These are phyloP conservation scores for Staphylotrichum tortipilum DNA, from an alignment of 495 filamentous ascomycete species.

Conservation along the genomic window DNA sequence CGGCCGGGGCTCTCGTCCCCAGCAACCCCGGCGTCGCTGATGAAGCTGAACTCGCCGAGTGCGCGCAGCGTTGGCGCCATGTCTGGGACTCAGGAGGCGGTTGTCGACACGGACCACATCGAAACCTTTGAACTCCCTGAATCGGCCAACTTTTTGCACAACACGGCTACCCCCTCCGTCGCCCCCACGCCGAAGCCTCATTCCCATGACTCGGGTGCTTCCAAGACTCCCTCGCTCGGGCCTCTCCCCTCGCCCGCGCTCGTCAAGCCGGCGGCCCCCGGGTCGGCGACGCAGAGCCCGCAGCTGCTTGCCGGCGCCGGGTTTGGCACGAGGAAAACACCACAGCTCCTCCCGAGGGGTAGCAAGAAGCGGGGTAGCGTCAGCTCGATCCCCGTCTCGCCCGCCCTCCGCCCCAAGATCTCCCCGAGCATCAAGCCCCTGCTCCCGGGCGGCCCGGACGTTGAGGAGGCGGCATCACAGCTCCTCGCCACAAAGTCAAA, in stretches of 20 bases:
- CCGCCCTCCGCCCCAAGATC: slow-evolving; percentile 83
- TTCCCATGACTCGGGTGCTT: slow-evolving; percentile 22
- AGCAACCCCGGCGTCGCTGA: slow-evolving; percentile 78
- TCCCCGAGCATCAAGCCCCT: slow-evolving; percentile 91
- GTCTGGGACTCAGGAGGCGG: slow-evolving; percentile 26
- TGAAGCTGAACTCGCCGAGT: slow-evolving; percentile 49
- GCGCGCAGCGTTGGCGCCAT: slow-evolving; percentile 24
- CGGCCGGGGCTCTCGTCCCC: slow-evolving; percentile 41
- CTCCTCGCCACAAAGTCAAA: slow-evolving; percentile 91
- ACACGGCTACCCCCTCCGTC: slow-evolving; percentile 38
- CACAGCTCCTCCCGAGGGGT: slow-evolving; percentile 34
- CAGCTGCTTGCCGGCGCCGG: slow-evolving; percentile 34
- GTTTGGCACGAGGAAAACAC: slow-evolving; percentile 34
- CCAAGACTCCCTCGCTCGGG: slow-evolving; percentile 31
- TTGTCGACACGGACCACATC: slow-evolving; percentile 49
- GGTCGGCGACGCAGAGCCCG: slow-evolving; percentile 48
- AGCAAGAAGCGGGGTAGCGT: slow-evolving; percentile 67
- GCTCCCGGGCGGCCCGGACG: slow-evolving; percentile 55
- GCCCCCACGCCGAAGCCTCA: slow-evolving; percentile 31
- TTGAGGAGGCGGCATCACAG: slow-evolving; percentile 66
- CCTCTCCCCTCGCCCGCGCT: slow-evolving; percentile 41
- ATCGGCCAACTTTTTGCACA: slow-evolving; percentile 42
- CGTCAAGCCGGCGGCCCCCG: slow-evolving; percentile 30
- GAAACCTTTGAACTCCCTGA: slow-evolving; percentile 61
- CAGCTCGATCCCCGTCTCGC: slow-evolving; percentile 66